Conservation (phyloP, 2,329 filamentous ascomycete genomes). For the Alternaria viburni region DNA sequence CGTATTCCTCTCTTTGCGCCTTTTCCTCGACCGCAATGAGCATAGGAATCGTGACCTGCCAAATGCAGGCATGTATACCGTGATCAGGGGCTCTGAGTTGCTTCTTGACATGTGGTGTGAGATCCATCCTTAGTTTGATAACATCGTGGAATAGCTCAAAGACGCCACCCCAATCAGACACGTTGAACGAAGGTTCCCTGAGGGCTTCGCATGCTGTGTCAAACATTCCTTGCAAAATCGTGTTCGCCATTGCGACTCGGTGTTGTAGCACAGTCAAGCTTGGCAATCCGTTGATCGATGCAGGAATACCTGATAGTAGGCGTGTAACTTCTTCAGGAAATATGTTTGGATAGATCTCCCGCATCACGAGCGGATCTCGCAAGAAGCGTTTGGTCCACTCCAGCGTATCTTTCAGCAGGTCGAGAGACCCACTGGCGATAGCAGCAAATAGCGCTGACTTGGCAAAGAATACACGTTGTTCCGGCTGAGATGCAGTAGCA, state of each 20-base stretch:
- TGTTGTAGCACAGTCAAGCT: conserved; percentile 10
- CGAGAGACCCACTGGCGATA: conserved; percentile 41
- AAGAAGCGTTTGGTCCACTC: conserved; percentile 47
- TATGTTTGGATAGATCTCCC: not conserved
- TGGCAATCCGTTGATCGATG: not conserved
- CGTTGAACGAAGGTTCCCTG: conserved; percentile 43
- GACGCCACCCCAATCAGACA: conserved; percentile 33
- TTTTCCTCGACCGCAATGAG: conserved; percentile 31
- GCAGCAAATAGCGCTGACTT: conserved; percentile 37
- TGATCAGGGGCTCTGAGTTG: conserved; percentile 13
- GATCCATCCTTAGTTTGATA: conserved; percentile 19
- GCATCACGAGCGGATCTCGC: conserved; percentile 37
- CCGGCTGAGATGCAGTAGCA: conserved; percentile 27
- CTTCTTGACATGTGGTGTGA: conserved; percentile 13
- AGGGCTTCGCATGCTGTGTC: conserved; percentile 37
- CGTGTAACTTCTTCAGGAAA: conserved; percentile 2
- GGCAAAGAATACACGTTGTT: conserved; percentile 37
- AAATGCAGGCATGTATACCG: conserved; percentile 25
- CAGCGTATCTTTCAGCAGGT: conserved; percentile 37
- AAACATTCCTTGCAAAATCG: conserved; percentile 34
- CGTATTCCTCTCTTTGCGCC: conserved; percentile 19
- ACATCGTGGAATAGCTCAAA: conserved; percentile 25
- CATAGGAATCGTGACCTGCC: conserved; percentile 27
- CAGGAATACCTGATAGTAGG: conserved; percentile 9
- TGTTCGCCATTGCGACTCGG: conserved; percentile 35